A percentile compares a stretch with the other conserved stretches of the same genome.
These are phyloP conservation scores for Fusarium sp. DNA, from an alignment of 2,329 filamentous ascomycete species.

Conservation along the genomic window DNA sequence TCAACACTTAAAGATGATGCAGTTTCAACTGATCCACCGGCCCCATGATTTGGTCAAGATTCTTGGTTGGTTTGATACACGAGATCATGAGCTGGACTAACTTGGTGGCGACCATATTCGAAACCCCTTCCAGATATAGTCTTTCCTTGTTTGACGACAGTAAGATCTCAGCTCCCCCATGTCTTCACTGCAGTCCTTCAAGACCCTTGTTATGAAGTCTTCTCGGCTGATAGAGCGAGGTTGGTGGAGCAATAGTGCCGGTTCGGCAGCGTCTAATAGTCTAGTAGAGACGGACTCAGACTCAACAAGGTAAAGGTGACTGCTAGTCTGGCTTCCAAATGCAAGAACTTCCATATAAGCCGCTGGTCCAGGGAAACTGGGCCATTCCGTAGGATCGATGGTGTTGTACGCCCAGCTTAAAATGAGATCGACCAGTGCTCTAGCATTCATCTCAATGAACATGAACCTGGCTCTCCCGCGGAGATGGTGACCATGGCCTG, in stretches of 20 bases:
- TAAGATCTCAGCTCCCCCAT: neutral
- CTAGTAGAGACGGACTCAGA: neutral
- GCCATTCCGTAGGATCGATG: fast-evolving
- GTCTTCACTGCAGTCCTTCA: neutral
- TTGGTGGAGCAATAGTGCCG: neutral
- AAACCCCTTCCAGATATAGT: neutral
- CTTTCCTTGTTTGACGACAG: neutral
- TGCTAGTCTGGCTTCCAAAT: neutral
- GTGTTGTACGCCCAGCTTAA: neutral
- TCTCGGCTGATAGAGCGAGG: neutral
- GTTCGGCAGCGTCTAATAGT: neutral
- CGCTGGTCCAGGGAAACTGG: neutral
- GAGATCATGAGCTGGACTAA: neutral
- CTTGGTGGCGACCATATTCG: neutral
- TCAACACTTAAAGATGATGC: no score
- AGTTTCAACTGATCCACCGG: no score
- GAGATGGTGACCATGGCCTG: neutral
- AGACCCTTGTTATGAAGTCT: neutral
- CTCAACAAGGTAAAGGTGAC: neutral
- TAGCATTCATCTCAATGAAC: neutral
- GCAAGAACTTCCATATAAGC: neutral
- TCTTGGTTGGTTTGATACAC: neutral
- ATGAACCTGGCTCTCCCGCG: neutral
- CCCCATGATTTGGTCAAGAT: no score
- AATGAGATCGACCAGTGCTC: neutral